phyloP scores from a whole-genome alignment of 805 yeast species.

The Candida nanaspora region DNA sequence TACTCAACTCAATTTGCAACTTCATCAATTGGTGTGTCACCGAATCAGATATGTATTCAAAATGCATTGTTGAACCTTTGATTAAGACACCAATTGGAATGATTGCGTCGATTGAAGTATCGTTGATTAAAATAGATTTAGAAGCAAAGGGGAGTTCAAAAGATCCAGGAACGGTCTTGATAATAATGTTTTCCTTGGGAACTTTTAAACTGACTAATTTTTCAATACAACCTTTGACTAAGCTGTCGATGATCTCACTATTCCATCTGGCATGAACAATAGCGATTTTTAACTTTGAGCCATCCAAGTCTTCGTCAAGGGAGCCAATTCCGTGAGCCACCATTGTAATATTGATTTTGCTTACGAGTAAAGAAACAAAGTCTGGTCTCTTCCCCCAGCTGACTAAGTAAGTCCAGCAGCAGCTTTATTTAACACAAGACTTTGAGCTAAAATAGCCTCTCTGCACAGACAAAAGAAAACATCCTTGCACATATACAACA shows the following conservation, averaged over 20 bases:
- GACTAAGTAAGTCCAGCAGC: no score
- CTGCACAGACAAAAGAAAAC: no score
- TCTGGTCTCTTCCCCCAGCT: no score
- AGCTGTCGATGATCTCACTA: conserved; percentile 60
- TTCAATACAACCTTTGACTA: conserved; percentile 69
- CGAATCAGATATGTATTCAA: conserved; percentile 92
- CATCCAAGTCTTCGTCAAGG: conserved; percentile 37
- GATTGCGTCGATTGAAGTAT: conserved; percentile 58
- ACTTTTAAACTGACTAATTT: conserved; percentile 64
- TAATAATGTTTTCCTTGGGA: conserved; percentile 60
- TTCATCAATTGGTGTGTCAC: conserved; percentile 81
- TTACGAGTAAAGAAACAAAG: no score
- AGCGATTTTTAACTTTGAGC: conserved; percentile 61
- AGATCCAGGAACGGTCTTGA: conserved; percentile 91
- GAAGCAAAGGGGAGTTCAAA: conserved; percentile 89
- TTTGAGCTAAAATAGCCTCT: no score
- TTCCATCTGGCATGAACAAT: conserved; percentile 98
- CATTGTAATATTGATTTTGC: background rate
- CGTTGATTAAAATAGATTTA: conserved; percentile 38
- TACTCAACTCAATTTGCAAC: conserved; percentile 57
- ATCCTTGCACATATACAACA: no score
- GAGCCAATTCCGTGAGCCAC: conserved; percentile 34
- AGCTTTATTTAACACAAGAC: no score
- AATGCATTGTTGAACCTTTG: conserved; percentile 97
- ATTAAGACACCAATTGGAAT: conserved; percentile 92